Evolutionary conservation across 176 grass and related monocot genomes (phyloP).

Genomic region (Typha latifolia): DNA sequence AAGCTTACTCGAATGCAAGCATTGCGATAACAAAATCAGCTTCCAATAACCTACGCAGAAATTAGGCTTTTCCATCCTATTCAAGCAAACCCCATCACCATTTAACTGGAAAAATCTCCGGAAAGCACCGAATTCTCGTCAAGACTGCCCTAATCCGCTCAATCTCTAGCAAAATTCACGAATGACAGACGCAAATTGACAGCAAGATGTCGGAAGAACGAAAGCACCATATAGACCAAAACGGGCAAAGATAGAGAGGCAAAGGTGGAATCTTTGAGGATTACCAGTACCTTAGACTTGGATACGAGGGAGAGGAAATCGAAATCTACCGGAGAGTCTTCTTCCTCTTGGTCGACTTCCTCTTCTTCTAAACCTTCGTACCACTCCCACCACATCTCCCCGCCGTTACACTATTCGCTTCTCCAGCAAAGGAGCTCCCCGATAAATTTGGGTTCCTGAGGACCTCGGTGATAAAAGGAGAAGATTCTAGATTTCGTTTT

Average conservation of each 20-base stretch:
- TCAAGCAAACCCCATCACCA: no score
- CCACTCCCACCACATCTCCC: slow-evolving; percentile 43
- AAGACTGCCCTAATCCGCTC: no score
- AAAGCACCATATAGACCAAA: not conserved
- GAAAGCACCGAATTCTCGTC: no score
- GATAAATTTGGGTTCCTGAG: not conserved
- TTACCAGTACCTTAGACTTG: slow-evolving; percentile 48
- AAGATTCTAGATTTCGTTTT: slow-evolving; percentile 13
- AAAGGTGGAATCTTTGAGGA: not conserved
- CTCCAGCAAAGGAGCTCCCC: not conserved
- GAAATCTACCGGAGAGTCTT: slow-evolving; percentile 69
- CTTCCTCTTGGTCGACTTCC: slow-evolving; percentile 27
- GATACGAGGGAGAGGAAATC: slow-evolving; percentile 51
- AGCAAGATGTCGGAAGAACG: no score
- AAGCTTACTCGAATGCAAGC: no score
- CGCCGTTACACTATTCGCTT: not conserved
- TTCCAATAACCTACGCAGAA: no score
- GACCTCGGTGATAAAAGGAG: not conserved
- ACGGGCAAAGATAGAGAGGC: not conserved
- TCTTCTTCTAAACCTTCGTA: slow-evolving; percentile 17
- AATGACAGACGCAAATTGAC: no score
- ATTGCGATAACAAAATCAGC: no score
- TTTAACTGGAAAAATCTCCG: no score
- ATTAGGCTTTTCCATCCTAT: no score
- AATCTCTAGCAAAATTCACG: no score